Conservation (phyloP, 306 rosid species). For the Luffa acutangula region DNA sequence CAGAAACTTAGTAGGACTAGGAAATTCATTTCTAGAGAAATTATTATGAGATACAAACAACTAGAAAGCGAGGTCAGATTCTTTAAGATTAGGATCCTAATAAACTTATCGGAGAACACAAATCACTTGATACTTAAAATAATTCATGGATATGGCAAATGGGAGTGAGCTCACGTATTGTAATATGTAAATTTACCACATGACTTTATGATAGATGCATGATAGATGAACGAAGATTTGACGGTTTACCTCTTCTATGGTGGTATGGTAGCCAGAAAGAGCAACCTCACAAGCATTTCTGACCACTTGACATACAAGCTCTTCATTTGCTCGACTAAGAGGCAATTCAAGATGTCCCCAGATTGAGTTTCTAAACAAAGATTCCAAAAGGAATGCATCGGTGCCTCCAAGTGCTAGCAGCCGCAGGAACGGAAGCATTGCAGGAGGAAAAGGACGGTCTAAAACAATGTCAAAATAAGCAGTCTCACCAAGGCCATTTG, state of each 20-base stretch:
- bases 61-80: not conserved
- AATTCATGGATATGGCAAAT: not conserved
- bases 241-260: slow-evolving; percentile 70
- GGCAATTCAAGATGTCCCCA: slow-evolving; percentile 79
- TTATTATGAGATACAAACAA: not conserved
- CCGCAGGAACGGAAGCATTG: slow-evolving; percentile 63
- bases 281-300: slow-evolving; percentile 70
- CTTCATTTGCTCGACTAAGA: slow-evolving; percentile 81
- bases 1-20: not conserved
- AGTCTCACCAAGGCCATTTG: slow-evolving; percentile 59
- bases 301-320: slow-evolving; percentile 60
- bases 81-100: not conserved
- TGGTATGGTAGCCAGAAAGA: slow-evolving; percentile 62
- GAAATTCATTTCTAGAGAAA: not conserved
- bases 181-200: not conserved
- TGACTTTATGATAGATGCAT: not conserved
- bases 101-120: not conserved
- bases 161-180: not conserved
- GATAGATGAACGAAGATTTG: not conserved
- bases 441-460: slow-evolving; percentile 47
- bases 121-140: not conserved
- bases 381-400: slow-evolving; percentile 79
- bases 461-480: slow-evolving; percentile 64
- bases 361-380: slow-evolving; percentile 62
- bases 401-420: slow-evolving; percentile 77